Evolutionary conservation across 495 filamentous ascomycete species (phyloP), one percentile per base, ranked within the genome.

Genomic region (Xylaria grammica): DNA sequence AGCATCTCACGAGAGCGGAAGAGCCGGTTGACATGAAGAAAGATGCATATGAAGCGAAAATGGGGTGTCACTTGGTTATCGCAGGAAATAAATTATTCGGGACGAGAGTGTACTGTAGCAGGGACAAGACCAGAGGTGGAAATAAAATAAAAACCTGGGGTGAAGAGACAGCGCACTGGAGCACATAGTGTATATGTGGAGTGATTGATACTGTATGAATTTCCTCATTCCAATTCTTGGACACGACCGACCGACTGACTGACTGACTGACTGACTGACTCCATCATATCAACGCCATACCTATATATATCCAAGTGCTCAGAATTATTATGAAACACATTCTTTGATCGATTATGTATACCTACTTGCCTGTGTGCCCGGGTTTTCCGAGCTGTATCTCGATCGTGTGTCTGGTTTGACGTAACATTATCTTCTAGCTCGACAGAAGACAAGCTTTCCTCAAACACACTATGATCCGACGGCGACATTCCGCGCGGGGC

Each of bases 401-500:
- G 53, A 40, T 42, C 34, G 13, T 27, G 53, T 42, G 53, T 22
- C 13, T 22, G 15, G 30, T 1, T 30, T 58, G 38, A 58, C 38
- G 38, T 45, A 58, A 44, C 38, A 10, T 44, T 7, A 29, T 38
- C 15, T 27, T 20, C 22, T 27, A 56, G 51, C 10, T 1, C 27
- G 17, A 17, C 27, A 32, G 50, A 19, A 30, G 50, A 19, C 26
- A 3, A 24, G n/a, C 9, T 32, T 34, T 54, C 29, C 15, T 54
- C 51, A 8, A 26, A 20, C n/a, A 22, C 20, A 26, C n/a, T n/a
- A n/a, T n/a, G 40, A 6, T 24, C 24, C 54, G 32, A 58, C 54
- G 54, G 54, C 26, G 20, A 19, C 24, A 20, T 58, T 58, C 54
- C 54, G 54, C 54, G 54, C 54, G 54, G 54, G 54, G 54, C 53